A percentile compares a stretch with the other conserved stretches of the same genome.
These are phyloP conservation scores for Boletus huronensis DNA, from an alignment of 768 basidiomycete species.

Conservation along the genomic window DNA sequence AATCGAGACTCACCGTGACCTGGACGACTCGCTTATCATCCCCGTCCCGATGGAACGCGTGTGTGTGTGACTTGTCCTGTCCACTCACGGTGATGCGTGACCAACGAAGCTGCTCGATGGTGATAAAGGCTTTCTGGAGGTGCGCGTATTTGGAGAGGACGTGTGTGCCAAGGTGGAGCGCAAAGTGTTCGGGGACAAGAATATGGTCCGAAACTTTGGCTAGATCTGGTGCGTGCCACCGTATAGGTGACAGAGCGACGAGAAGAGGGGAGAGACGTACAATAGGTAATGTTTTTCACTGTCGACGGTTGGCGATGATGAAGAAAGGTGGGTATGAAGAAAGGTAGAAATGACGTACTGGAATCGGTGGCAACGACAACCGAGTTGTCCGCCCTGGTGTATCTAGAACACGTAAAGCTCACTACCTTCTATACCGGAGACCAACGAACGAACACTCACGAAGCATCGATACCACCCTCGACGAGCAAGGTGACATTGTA, in stretches of 20 bases:
- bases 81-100: constrained; percentile 60
- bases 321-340: not conserved
- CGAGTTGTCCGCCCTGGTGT: constrained; percentile 85
- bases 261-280: constrained; percentile 29
- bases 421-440: not conserved
- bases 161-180: constrained; percentile 80
- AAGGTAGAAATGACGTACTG: constrained; percentile 43
- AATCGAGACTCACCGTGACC: constrained; percentile 44
- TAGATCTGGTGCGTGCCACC: constrained; percentile 45
- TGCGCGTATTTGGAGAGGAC: constrained; percentile 79
- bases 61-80: constrained; percentile 53
- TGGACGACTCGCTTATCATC: constrained; percentile 79
- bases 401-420: constrained; percentile 42
- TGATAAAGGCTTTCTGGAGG: constrained; percentile 64
- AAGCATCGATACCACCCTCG: constrained; percentile 78
- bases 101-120: constrained; percentile 83
- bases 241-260: not conserved
- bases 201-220: constrained; percentile 90
- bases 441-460: constrained; percentile 39
- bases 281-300: constrained; percentile 72
- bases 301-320: not conserved
- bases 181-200: constrained; percentile 80
- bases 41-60: constrained; percentile 86
- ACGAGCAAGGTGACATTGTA: constrained; percentile 78
- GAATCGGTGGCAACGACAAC: constrained; percentile 91